Evolutionary conservation across 495 filamentous ascomycete species (phyloP).

Genomic region (Terfezia claveryi): DNA sequence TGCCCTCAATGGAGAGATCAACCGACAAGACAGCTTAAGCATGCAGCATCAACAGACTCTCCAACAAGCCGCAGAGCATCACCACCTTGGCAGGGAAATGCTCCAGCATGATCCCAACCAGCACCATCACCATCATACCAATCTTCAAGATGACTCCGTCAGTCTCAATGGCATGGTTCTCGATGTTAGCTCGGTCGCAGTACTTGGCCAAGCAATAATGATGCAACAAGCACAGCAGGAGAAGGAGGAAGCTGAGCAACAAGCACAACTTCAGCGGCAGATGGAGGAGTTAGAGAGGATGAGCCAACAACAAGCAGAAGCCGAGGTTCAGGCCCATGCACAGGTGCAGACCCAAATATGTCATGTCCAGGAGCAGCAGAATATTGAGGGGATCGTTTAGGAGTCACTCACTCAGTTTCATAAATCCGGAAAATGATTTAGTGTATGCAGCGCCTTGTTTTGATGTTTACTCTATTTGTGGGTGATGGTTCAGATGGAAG

Average conservation of each 20-base stretch:
- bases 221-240: constrained; percentile 21
- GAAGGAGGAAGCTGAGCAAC: constrained; percentile 1
- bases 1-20: background rate
- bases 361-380: no score
- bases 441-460: no score
- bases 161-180: constrained; percentile 14
- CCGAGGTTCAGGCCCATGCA: no score
- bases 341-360: no score
- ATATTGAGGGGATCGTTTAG: no score
- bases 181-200: constrained; percentile 21
- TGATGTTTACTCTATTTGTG: no score
- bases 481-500: no score
- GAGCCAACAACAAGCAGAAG: background rate
- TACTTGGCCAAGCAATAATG: constrained; percentile 21
- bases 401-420: no score
- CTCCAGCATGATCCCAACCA: background rate
- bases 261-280: constrained; percentile 8
- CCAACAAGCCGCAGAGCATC: background rate
- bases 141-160: constrained; percentile 1
- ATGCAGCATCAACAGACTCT: background rate
- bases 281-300: background rate
- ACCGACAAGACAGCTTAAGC: background rate
- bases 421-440: no score
- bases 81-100: background rate
- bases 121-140: background rate